Conservation (phyloP, 441 rosid species). For the Adansonia gregorii region DNA sequence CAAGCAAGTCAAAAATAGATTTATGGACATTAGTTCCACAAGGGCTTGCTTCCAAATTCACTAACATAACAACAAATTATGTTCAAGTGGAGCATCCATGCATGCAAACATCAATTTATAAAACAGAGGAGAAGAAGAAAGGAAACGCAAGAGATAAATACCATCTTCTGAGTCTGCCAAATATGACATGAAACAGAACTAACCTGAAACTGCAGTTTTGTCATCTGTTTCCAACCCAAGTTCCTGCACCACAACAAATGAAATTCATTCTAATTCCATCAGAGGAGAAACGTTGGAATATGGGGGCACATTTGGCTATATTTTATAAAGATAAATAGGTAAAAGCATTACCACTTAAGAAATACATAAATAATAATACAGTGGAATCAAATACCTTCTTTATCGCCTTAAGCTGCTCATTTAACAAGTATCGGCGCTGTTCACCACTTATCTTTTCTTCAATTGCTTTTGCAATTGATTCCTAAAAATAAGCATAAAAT, state of each 20-base stretch:
- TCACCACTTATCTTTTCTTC: conserved; percentile 99
- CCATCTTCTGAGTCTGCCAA: conserved; percentile 13
- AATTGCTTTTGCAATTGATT: conserved; percentile 95
- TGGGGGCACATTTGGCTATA: conserved; percentile 3
- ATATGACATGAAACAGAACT: conserved; percentile 35
- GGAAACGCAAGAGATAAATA: background rate
- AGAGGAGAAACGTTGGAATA: conserved; percentile 18
- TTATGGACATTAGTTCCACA: too few relatives aligned
- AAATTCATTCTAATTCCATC: conserved; percentile 26
- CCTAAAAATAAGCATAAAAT: conserved; percentile 51
- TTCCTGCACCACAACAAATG: conserved; percentile 54
- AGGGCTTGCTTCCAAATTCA: too few relatives aligned
- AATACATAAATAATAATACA: conserved; percentile 18
- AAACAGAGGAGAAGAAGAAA: background rate
- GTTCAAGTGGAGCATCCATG: too few relatives aligned
- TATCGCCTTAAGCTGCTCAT: conserved; percentile 97
- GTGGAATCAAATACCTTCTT: conserved; percentile 69
- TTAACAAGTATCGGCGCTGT: conserved; percentile 96
- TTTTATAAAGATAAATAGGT: conserved; percentile 9
- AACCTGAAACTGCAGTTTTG: conserved; percentile 84
- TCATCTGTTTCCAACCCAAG: conserved; percentile 88
- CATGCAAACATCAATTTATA: too few relatives aligned
- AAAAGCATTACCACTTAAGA: background rate
- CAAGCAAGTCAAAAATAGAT: background rate
- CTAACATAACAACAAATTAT: too few relatives aligned